phyloP scores from a whole-genome alignment of 306 rosid genomes.

The Trifolium repens region DNA sequence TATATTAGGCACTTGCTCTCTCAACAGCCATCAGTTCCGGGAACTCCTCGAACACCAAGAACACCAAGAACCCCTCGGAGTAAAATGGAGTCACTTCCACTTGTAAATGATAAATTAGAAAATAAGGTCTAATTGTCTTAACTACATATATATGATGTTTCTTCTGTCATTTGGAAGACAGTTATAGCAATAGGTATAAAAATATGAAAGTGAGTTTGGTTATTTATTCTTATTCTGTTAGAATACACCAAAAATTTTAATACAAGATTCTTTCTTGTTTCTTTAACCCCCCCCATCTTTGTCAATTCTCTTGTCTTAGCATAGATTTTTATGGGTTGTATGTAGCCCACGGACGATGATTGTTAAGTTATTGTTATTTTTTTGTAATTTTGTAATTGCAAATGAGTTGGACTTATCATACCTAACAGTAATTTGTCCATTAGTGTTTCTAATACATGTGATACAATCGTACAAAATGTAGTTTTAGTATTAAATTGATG shows the following conservation, averaged over 20 bases:
- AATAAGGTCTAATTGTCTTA: slow-evolving; percentile 62
- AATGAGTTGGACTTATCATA: neutral
- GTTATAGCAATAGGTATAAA: slow-evolving; percentile 52
- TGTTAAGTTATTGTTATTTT: slow-evolving; percentile 38
- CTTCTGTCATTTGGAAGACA: slow-evolving; percentile 37
- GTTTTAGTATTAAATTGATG: neutral
- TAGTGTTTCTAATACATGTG: slow-evolving; percentile 23
- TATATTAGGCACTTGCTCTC: slow-evolving; percentile 82
- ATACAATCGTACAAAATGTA: neutral
- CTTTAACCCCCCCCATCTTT: slow-evolving; percentile 8
- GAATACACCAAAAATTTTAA: slow-evolving; percentile 39
- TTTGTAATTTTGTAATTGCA: neutral
- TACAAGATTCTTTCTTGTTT: slow-evolving; percentile 17
- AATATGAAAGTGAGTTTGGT: slow-evolving; percentile 33
- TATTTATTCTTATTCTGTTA: slow-evolving; percentile 46
- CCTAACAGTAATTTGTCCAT: neutral
- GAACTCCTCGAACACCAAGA: slow-evolving; percentile 86
- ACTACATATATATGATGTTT: slow-evolving; percentile 32
- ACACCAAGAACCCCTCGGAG: slow-evolving; percentile 86
- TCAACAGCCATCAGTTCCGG: slow-evolving; percentile 71
- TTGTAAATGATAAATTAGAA: slow-evolving; percentile 94
- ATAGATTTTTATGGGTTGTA: slow-evolving; percentile 36
- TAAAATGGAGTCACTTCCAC: slow-evolving; percentile 86
- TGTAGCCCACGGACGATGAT: slow-evolving; percentile 30
- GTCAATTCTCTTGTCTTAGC: slow-evolving; percentile 13